Evolutionary conservation across 805 yeast species (phyloP), one percentile per base, ranked within the genome.

Genomic region (Lipomyces anomalus): DNA sequence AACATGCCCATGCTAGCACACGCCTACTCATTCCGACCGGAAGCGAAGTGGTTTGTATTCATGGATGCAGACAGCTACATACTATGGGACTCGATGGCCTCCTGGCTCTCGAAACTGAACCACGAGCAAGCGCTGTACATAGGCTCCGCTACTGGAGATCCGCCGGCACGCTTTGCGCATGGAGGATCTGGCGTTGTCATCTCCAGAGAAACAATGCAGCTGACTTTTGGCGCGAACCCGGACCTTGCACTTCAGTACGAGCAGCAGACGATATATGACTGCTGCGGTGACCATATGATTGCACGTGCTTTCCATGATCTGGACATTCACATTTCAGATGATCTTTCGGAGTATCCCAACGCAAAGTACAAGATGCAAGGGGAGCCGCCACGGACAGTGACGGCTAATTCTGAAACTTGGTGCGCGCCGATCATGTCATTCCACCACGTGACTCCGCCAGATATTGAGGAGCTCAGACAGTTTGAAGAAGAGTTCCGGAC

Each of bases 101-200:
- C 37, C 11, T 53, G 47, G 35, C 50, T 66, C 4, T 35, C 42
- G 13, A 44, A 51, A 4, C 45, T 52, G 30, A 56, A 64, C 42
- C 62, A 62, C 21, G 53, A 56, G 16, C 53, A 64, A 32, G 54
- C 59, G 16, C 42, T 50, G 21, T 67, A 65, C 46, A 44, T 65
- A 30, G 70, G 70, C 2, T 45, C 58, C 1, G 53, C 58, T 1
- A 63, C 61, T 16, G 40, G 48, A 42, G 6, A 42, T 26, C 53
- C 47, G 6, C 56, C 51, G 20, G 39, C 43, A 9, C 40, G 41
- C 30, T 67, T 65, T 46, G 69, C 66, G 9, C 68, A 66, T 44
- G 70, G 71, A 5, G 71, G 70, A 6, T 53, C 65, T 1, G 70
- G 66, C 1, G 62, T 63, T 1, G 60, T 63, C 2, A 42, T 65